Percentiles rank a stretch among this genome's conserved stretches.
phyloP scores from a whole-genome alignment of 495 filamentous ascomycete species.

The Lentithecium fluviatile region DNA sequence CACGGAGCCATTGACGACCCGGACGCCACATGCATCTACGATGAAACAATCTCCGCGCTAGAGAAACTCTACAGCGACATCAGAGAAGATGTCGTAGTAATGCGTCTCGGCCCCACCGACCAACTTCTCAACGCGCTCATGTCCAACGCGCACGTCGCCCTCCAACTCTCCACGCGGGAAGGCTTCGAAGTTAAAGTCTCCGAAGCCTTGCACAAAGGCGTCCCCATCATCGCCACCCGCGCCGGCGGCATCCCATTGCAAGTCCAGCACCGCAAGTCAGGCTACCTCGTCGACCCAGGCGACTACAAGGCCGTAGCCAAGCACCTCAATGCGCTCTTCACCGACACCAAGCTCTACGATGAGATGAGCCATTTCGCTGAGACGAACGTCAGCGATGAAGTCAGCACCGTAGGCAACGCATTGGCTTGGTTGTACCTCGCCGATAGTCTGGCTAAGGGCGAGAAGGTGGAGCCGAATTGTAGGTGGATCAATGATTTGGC shows the following conservation, averaged over 20 bases:
- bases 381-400: slow-evolving; percentile 73
- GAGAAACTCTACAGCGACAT: slow-evolving; percentile 55
- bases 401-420: slow-evolving; percentile 78
- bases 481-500: slow-evolving; percentile 81
- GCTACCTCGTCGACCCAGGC: slow-evolving; percentile 72
- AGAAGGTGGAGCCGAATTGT: slow-evolving; percentile 51
- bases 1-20: slow-evolving; percentile 87
- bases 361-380: slow-evolving; percentile 67
- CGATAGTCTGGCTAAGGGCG: slow-evolving; percentile 55
- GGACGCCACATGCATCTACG: slow-evolving; percentile 71
- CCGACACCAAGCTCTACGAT: slow-evolving; percentile 60
- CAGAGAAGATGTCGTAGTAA: slow-evolving; percentile 64
- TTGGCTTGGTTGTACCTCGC: slow-evolving; percentile 76
- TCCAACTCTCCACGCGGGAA: slow-evolving; percentile 81
- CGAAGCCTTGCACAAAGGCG: slow-evolving; percentile 81
- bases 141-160: slow-evolving; percentile 66
- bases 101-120: slow-evolving; percentile 75
- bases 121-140: slow-evolving; percentile 81
- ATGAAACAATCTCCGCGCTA: slow-evolving; percentile 65
- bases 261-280: slow-evolving; percentile 69
- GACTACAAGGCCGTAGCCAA: slow-evolving; percentile 71
- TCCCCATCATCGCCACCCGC: slow-evolving; percentile 74
- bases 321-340: slow-evolving; percentile 69
- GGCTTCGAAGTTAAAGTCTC: slow-evolving; percentile 91
- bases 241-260: slow-evolving; percentile 84